Evolutionary conservation across 2,329 filamentous ascomycete genomes (phyloP), one percentile per base, ranked within the genome.

Genomic region (Arthroderma sp.): DNA sequence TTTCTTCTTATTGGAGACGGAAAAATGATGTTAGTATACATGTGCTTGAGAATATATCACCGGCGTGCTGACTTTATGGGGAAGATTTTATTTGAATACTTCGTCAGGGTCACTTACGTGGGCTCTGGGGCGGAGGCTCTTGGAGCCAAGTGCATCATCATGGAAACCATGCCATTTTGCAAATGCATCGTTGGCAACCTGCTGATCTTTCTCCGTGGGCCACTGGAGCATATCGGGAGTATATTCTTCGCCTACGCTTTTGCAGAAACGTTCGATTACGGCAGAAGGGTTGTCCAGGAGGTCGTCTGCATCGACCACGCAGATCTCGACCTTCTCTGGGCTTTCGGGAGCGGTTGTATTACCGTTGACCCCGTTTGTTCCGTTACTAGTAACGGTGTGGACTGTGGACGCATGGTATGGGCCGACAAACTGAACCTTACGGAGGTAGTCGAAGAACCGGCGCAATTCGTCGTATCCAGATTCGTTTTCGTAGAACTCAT

Each of bases 101-200:
- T 47, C 41, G 3, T 17, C 13, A 17, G 19, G 25, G 2, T 31
- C 9, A 65, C 74, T 68, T 70, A 77, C 75, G 60, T 75, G 73
- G 55, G 61, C 57, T 61, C 74, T 68, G 3, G 87, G 82, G 68
- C 85, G 85, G 66, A 98, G 75, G 61, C 83, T 84, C 38, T 79
- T 85, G 68, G 88, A 95, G 63, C 87, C 78, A 65, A 97, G 88
- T 13, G 90, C 93, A 76, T 97, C 93, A 64, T 97, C 87, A 71
- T 97, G 93, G 75, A 95, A 97, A 9, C 93, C 93, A 64, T 84
- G 87, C 93, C 93, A 97, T 76, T 98, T 97, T 74, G 91, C 89
- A 74, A 97, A 97, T 17, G 84, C 84, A 61, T 82, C 79, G 63
- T 80, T 78, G 2, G 91, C 91, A 61, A 81, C 76, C 55, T 74